Evolutionary conservation across 139 green algal genomes (phyloP).

Genomic region (Microglena sp.): DNA sequence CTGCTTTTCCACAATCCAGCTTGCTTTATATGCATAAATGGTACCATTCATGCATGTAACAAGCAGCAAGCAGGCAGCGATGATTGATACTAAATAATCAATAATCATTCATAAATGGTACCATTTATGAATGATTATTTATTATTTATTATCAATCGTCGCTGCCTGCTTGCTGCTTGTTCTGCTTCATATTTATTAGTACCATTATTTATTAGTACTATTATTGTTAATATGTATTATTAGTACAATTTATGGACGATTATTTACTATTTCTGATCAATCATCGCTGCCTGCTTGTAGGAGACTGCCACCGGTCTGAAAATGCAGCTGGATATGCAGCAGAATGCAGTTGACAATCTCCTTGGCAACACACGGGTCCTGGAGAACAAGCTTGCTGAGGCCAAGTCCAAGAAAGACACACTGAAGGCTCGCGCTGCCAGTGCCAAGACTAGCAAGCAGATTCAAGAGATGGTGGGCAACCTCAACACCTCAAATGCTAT

Average conservation of each 20-base stretch:
- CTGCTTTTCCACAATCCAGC: too few relatives aligned
- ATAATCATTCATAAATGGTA: too few relatives aligned
- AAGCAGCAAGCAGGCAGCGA: too few relatives aligned
- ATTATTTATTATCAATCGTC: too few relatives aligned
- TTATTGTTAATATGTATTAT: too few relatives aligned
- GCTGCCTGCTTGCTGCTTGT: too few relatives aligned
- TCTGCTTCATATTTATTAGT: too few relatives aligned
- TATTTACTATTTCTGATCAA: background rate
- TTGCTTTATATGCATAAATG: too few relatives aligned
- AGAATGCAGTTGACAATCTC: slow-evolving; percentile 80
- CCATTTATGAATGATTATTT: too few relatives aligned
- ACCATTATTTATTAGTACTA: too few relatives aligned
- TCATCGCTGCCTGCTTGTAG: slow-evolving; percentile 17
- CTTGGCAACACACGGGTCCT: slow-evolving; percentile 78
- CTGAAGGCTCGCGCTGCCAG: slow-evolving; percentile 91
- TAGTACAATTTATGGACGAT: background rate
- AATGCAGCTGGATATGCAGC: slow-evolving; percentile 80
- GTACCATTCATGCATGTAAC: too few relatives aligned
- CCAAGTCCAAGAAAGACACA: slow-evolving; percentile 98
- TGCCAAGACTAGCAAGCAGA: slow-evolving; percentile 61
- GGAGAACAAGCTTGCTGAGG: slow-evolving; percentile 83
- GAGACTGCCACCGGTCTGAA: slow-evolving; percentile 78
- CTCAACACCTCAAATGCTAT: slow-evolving; percentile 75
- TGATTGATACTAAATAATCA: too few relatives aligned
- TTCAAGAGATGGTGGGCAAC: slow-evolving; percentile 42